Conservation (phyloP, 805 yeast genomes). For the Suhomyces sp. region DNA sequence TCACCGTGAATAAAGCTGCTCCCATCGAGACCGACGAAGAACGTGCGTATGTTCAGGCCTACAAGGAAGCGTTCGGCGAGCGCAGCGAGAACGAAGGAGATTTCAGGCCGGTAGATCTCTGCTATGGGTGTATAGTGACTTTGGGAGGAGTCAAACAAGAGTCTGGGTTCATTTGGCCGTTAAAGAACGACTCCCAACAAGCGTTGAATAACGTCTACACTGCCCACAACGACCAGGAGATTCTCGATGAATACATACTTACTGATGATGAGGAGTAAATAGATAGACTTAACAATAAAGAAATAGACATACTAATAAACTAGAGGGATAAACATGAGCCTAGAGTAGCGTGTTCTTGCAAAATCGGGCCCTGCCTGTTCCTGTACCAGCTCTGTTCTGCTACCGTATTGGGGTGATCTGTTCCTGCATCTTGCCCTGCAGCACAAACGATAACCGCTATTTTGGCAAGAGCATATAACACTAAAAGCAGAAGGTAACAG, state of each 20-base stretch:
- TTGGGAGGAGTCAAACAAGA: constrained; percentile 40
- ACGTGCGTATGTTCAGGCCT: constrained; percentile 21
- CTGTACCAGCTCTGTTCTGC: not conserved
- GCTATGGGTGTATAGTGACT: constrained; percentile 76
- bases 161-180: constrained; percentile 34
- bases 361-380: not conserved
- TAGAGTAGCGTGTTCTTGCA: not conserved
- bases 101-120: constrained; percentile 35
- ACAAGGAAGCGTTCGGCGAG: constrained; percentile 6
- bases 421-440: not conserved
- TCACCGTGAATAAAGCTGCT: constrained; percentile 59
- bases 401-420: not conserved
- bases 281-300: not conserved
- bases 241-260: constrained; percentile 49
- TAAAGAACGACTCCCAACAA: constrained; percentile 13
- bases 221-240: constrained; percentile 7
- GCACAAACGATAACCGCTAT: not conserved
- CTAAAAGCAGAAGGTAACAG: not conserved
- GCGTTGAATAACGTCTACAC: constrained; percentile 8
- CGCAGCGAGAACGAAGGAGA: constrained; percentile 13
- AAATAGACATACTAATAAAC: not conserved
- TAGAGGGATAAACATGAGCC: not conserved
- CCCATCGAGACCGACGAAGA: constrained; percentile 45
- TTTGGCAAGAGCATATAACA: not conserved
- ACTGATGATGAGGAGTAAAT: constrained; percentile 21